A percentile compares a stretch with the other conserved stretches of the same genome.
Conservation (phyloP, 2,329 filamentous ascomycete species). For the Hypoxylon sp. region DNA sequence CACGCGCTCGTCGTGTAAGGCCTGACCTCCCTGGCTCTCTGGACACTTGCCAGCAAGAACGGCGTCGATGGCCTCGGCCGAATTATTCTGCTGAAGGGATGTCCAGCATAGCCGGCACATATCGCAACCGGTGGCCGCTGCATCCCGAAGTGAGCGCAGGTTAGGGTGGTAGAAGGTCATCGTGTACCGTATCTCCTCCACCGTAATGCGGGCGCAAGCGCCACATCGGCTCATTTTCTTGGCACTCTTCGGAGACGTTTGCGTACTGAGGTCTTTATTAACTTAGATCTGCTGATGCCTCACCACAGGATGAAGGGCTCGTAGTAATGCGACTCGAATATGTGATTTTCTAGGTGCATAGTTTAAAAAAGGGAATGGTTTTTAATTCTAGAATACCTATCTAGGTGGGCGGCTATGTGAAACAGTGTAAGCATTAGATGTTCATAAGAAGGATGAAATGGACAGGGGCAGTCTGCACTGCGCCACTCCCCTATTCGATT, state of each 20-base stretch:
- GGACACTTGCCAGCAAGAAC: constrained; percentile 26
- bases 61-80: constrained; percentile 9
- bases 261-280: background rate
- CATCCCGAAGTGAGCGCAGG: constrained; percentile 39
- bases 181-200: constrained; percentile 19
- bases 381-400: background rate
- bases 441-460: background rate
- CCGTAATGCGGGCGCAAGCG: constrained; percentile 29
- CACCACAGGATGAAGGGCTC: background rate
- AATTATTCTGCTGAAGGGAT: constrained; percentile 3
- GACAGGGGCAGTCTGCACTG: background rate
- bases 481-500: background rate
- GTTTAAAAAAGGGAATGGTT: background rate
- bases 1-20: constrained; percentile 31
- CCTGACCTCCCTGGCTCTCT: background rate
- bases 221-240: constrained; percentile 31
- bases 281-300: background rate
- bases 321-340: background rate
- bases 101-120: constrained; percentile 33
- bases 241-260: background rate
- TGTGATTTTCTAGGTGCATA: background rate
- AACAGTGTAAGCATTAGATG: background rate
- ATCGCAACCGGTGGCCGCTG: constrained; percentile 34
- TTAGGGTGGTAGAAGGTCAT: constrained; percentile 27
- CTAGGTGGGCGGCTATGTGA: background rate